These are phyloP conservation scores for Escovopsis sp. DNA, from an alignment of 2,329 filamentous ascomycete genomes.

Conservation along the genomic window DNA sequence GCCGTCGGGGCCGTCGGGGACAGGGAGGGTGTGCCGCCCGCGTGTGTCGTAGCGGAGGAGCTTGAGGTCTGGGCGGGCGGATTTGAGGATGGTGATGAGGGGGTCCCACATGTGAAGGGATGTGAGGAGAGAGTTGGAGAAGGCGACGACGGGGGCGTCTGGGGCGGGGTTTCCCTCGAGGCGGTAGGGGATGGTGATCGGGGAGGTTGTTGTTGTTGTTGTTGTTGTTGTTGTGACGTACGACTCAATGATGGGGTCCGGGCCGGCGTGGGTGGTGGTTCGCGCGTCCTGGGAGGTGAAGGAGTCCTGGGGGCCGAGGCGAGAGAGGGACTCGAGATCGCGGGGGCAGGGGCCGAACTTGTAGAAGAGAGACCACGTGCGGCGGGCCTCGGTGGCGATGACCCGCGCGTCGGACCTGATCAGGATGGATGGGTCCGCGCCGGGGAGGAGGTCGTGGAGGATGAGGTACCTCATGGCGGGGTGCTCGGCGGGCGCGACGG, in stretches of 20 bases:
- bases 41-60: constrained; percentile 67
- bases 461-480: constrained; percentile 42
- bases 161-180: constrained; percentile 58
- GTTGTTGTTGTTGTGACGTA: constrained; percentile 37
- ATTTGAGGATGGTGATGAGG: constrained; percentile 48
- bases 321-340: constrained; percentile 45
- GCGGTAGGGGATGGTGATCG: constrained; percentile 54
- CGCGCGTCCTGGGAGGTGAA: constrained; percentile 41
- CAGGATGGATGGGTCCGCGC: constrained; percentile 43
- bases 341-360: constrained; percentile 63
- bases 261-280: constrained; percentile 38
- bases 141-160: constrained; percentile 55
- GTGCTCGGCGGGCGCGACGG: constrained; percentile 22
- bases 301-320: constrained; percentile 28
- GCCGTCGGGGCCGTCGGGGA: constrained; percentile 13
- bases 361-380: constrained; percentile 61
- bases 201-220: constrained; percentile 27
- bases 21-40: constrained; percentile 41
- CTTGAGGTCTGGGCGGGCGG: constrained; percentile 47
- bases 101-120: constrained; percentile 69
- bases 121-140: constrained; percentile 69
- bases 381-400: constrained; percentile 40
- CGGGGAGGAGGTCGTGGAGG: constrained; percentile 57
- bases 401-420: constrained; percentile 32
- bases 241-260: constrained; percentile 45